phyloP scores from a whole-genome alignment of 139 green algal genomes.

The Pleodorina starrii region DNA sequence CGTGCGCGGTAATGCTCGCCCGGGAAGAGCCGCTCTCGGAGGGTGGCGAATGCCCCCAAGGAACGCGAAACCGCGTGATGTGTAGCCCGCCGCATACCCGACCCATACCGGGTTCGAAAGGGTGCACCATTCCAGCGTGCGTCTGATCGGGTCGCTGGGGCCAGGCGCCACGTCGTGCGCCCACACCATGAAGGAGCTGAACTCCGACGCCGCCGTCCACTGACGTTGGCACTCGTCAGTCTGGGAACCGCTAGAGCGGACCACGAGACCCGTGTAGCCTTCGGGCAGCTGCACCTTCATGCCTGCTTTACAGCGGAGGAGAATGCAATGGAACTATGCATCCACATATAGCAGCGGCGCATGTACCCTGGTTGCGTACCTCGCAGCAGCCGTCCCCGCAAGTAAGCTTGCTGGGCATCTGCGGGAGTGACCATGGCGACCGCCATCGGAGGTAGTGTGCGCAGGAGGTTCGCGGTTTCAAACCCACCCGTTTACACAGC shows the following conservation, averaged over 20 bases:
- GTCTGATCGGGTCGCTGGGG: neutral
- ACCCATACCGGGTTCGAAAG: neutral
- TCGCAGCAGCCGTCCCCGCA: slow-evolving; percentile 8
- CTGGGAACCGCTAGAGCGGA: neutral
- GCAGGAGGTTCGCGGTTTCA: neutral
- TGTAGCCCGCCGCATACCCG: neutral
- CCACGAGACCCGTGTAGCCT: neutral
- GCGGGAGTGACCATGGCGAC: neutral
- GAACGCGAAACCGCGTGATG: too few relatives aligned
- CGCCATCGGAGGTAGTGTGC: too few relatives aligned
- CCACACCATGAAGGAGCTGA: slow-evolving; percentile 3
- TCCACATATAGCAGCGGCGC: neutral
- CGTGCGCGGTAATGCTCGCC: too few relatives aligned
- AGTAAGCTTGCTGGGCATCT: neutral
- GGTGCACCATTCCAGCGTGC: slow-evolving; percentile 19
- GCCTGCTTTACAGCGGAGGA: neutral
- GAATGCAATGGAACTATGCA: neutral
- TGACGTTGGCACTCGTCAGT: neutral
- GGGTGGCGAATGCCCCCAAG: too few relatives aligned
- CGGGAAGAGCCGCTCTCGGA: too few relatives aligned
- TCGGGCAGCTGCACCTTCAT: neutral
- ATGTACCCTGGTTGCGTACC: neutral
- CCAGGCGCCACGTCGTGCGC: slow-evolving; percentile 4
- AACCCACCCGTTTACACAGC: neutral
- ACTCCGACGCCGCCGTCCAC: neutral